phyloP scores from a whole-genome alignment of 2,329 filamentous ascomycete species.

The Coniochaeta pulveracea region DNA sequence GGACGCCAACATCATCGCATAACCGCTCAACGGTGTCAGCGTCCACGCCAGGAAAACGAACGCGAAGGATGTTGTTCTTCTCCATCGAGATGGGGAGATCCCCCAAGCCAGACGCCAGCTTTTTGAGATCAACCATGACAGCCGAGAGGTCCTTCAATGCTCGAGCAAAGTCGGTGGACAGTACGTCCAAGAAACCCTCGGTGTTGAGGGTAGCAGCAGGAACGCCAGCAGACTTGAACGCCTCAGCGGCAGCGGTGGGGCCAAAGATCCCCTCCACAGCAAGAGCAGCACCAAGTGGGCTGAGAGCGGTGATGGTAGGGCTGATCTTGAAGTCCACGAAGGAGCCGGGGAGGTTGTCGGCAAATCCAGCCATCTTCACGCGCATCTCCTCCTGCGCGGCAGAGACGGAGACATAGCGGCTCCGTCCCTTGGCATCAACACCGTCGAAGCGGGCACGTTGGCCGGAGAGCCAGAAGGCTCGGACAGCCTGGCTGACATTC shows the following conservation, averaged over 20 bases:
- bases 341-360: conserved; percentile 54
- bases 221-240: conserved; percentile 25
- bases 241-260: conserved; percentile 19
- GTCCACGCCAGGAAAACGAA: conserved; percentile 88
- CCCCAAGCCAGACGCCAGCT: conserved; percentile 57
- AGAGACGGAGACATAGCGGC: conserved; percentile 69
- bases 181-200: conserved; percentile 71
- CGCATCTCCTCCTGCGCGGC: conserved; percentile 61
- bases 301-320: conserved; percentile 82
- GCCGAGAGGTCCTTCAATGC: conserved; percentile 74
- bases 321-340: conserved; percentile 82
- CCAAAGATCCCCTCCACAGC: conserved; percentile 21
- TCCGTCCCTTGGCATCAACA: conserved; percentile 59
- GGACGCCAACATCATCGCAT: conserved; percentile 78
- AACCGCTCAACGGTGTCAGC: conserved; percentile 68
- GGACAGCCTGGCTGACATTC: conserved; percentile 87
- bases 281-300: conserved; percentile 51
- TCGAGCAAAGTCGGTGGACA: conserved; percentile 80
- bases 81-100: conserved; percentile 74
- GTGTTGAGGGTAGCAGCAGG: conserved; percentile 59
- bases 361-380: conserved; percentile 50
- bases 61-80: conserved; percentile 50
- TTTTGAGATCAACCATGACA: conserved; percentile 70
- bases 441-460: conserved; percentile 84
- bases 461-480: conserved; percentile 86